Evolutionary conservation across 2,329 filamentous ascomycete genomes (phyloP).

Genomic region (Venturia aucupariae): DNA sequence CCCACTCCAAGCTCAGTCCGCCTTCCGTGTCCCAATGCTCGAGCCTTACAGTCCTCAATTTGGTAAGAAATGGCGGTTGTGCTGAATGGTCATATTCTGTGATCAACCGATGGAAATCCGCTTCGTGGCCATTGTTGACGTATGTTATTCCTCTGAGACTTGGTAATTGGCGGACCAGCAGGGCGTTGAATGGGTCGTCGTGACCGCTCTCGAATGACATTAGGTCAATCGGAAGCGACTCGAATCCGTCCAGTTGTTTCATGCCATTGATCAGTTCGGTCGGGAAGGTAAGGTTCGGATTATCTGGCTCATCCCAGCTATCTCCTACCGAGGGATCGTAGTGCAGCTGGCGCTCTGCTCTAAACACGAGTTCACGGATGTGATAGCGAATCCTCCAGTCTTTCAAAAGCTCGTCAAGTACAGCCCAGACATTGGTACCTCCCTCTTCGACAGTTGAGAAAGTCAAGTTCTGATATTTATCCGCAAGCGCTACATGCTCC

Average conservation of each 20-base stretch:
- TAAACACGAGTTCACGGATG: not conserved
- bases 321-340: not conserved
- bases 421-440: not conserved
- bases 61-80: not conserved
- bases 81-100: too few species aligned
- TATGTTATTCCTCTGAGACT: not conserved
- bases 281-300: not conserved
- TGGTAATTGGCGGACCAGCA: slow-evolving; percentile 5
- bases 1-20: not conserved
- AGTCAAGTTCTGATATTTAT: not conserved
- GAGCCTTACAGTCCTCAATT: not conserved
- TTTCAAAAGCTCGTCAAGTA: not conserved
- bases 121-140: not conserved
- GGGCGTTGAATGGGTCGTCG: slow-evolving; percentile 1
- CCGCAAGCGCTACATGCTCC: not conserved
- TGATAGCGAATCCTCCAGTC: not conserved
- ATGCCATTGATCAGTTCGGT: not conserved
- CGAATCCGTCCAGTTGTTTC: not conserved
- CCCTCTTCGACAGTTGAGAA: not conserved
- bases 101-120: not conserved
- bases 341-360: not conserved
- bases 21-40: slow-evolving; percentile 1
- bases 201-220: not conserved
- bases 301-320: not conserved
- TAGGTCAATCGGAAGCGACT: not conserved